phyloP scores from a whole-genome alignment of 1,284 basidiomycete genomes.

The Anthracocystis walkeri region DNA sequence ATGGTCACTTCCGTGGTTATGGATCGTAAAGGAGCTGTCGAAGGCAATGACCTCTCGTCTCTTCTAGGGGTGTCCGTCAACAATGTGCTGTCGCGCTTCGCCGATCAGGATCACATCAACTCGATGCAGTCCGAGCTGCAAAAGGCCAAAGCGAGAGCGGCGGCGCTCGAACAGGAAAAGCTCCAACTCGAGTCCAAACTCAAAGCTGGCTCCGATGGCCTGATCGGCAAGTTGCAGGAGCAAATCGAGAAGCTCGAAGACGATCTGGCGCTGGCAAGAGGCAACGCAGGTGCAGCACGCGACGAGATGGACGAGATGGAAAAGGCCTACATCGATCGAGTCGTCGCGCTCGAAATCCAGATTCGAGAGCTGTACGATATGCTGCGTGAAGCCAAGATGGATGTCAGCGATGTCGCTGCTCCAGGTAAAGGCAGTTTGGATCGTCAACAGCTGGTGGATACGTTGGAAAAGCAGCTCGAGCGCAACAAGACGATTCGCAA shows the following conservation, averaged over 20 bases:
- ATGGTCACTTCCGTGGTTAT: slow-evolving; percentile 91
- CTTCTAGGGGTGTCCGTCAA: slow-evolving; percentile 90
- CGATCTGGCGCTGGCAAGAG: slow-evolving; percentile 81
- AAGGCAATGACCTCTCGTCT: slow-evolving; percentile 78
- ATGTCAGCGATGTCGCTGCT: slow-evolving; percentile 70
- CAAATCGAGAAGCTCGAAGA: slow-evolving; percentile 82
- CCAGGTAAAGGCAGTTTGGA: slow-evolving; percentile 60
- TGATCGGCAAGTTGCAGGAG: slow-evolving; percentile 83
- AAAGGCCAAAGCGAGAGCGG: slow-evolving; percentile 77
- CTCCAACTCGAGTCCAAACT: slow-evolving; percentile 81
- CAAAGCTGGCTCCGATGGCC: slow-evolving; percentile 81
- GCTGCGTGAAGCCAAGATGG: slow-evolving; percentile 82
- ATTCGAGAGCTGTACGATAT: slow-evolving; percentile 92
- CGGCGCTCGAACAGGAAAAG: slow-evolving; percentile 76
- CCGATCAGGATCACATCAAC: slow-evolving; percentile 88
- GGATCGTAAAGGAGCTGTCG: slow-evolving; percentile 80
- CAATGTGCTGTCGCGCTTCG: slow-evolving; percentile 87
- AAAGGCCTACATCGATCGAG: slow-evolving; percentile 84
- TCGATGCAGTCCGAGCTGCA: slow-evolving; percentile 82
- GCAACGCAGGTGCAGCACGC: slow-evolving; percentile 74
- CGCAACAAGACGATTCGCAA: slow-evolving; percentile 69
- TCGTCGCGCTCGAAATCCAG: slow-evolving; percentile 88
- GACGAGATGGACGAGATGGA: slow-evolving; percentile 83
- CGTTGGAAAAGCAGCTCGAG: slow-evolving; percentile 69
- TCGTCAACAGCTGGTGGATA: slow-evolving; percentile 74